phyloP scores from a whole-genome alignment of 371 early-diverging fungal genomes.

The Mucor lusitanicus region DNA sequence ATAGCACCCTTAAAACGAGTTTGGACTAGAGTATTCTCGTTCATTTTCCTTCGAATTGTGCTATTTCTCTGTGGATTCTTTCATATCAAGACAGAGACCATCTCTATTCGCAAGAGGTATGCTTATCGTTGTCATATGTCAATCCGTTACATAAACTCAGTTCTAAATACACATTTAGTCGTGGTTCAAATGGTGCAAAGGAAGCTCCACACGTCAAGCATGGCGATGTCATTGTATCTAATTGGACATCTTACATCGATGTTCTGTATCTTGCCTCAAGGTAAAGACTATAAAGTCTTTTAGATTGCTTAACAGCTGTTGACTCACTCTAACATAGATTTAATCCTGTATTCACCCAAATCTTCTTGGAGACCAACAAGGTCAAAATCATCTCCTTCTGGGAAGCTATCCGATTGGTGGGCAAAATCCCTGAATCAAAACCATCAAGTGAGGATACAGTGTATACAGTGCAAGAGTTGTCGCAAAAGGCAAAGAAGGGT shows the following conservation, averaged over 20 bases:
- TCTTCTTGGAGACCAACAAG: conserved; percentile 51
- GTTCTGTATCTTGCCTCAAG: conserved; percentile 72
- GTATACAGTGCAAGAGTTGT: conserved; percentile 51
- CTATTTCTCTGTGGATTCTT: conserved; percentile 70
- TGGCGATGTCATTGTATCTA: conserved; percentile 79
- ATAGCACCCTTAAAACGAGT: conserved; percentile 41
- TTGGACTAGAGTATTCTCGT: conserved; percentile 41
- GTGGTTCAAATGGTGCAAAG: conserved; percentile 9
- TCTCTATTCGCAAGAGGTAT: conserved; percentile 59
- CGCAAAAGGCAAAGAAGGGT: conserved; percentile 46
- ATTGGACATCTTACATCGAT: conserved; percentile 87
- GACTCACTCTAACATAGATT: conserved; percentile 34
- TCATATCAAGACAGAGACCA: conserved; percentile 55
- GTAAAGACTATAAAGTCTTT: conserved; percentile 27
- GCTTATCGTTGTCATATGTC: conserved; percentile 6
- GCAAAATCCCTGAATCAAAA: conserved; percentile 28
- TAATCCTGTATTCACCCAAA: conserved; percentile 75
- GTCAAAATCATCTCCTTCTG: conserved; percentile 57
- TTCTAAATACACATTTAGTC: not conserved
- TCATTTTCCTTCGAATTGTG: conserved; percentile 49
- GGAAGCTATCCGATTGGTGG: conserved; percentile 59
- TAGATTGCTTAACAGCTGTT: not conserved
- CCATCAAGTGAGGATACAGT: conserved; percentile 18
- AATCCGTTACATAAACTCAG: not conserved
- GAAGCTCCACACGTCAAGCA: conserved; percentile 27